Conservation (phyloP, 202 grass and related monocot species). For the Carex sylvatica region DNA sequence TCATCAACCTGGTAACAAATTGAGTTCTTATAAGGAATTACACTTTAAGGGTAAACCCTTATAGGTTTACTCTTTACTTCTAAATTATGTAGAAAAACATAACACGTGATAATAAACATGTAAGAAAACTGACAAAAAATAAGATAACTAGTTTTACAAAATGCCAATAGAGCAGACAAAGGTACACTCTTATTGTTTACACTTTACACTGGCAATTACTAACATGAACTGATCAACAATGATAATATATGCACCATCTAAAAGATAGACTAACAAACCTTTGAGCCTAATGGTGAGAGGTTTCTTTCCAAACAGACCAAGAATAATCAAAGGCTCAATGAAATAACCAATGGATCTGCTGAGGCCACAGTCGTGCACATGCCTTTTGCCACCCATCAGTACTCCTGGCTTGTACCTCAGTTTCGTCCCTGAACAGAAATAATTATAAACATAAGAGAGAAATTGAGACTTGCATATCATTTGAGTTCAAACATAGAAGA, state of each 20-base stretch:
- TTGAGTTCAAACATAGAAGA: not conserved
- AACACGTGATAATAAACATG: not conserved
- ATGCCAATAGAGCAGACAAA: not conserved
- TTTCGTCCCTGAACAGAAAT: slow-evolving; percentile 54
- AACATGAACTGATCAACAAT: not conserved
- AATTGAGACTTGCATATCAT: not conserved
- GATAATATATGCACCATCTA: not conserved
- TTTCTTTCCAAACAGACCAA: slow-evolving; percentile 65
- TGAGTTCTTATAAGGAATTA: not conserved
- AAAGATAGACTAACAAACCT: slow-evolving; percentile 26
- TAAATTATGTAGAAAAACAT: not conserved
- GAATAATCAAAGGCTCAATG: slow-evolving; percentile 74
- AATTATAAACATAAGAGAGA: not conserved
- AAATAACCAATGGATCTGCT: slow-evolving; percentile 84
- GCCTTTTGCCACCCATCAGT: slow-evolving; percentile 52
- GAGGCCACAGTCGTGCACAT: slow-evolving; percentile 72
- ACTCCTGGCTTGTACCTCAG: slow-evolving; percentile 68
- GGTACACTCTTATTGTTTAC: not conserved
- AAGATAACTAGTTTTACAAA: slow-evolving; percentile 1
- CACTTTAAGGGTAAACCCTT: not conserved
- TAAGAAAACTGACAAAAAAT: not conserved
- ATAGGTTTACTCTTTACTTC: not conserved
- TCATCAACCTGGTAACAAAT: not conserved
- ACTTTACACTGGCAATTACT: not conserved
- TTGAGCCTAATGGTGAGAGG: slow-evolving; percentile 45